Base-by-base conservation (phyloP, 2,329 filamentous ascomycete species). In the Aspergillus latus region DNA sequence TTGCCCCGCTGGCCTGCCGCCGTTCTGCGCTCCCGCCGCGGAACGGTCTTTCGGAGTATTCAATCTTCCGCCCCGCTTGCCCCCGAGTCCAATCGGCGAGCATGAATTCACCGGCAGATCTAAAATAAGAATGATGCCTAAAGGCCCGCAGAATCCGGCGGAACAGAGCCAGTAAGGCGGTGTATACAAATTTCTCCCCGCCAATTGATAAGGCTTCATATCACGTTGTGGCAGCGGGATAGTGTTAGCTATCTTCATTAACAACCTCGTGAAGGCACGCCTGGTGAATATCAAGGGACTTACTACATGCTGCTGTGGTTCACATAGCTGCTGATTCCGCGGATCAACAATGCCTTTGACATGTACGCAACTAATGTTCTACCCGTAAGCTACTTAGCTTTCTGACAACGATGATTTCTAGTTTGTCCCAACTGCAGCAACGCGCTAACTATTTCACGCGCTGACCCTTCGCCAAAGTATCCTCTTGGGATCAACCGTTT, bases 401-500 rank as follows among this genome's bases (percentile, higher is more conserved):
- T 45, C 66, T 69, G 56, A 72, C 59, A 46, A 21, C 36, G 7
- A 30, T 26, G 54, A 46, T 10, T 11, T 54, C 51, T 56, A 80
- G 78, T 80, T 64, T 80, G 78, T 56, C 78, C 78, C 10, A 76
- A 78, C 61, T 80, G 78, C 70, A 76, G 73, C 67, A 80, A 80
- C 71, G 74, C 71, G 61, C 71, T 80, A 53, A 79, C 77, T 10
- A 75, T 80, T 49, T 75, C 76, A 43, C 72, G 74, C 49, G 69
- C 70, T 2, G 71, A 75, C 8, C 65, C 73, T 4, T 71, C 71
- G 13, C 66, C 66, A 1, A 66, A 72, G 51, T 69, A 75, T 54
- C 74, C 76, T 11, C 61, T 73, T 42, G 78, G 77, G 2, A 69
- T 76, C 51, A 97, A 97, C 79, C 88, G 92, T 56, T 91, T 97